phyloP scores from a whole-genome alignment of 306 rosid species.

The Acacia melanoxylon region DNA sequence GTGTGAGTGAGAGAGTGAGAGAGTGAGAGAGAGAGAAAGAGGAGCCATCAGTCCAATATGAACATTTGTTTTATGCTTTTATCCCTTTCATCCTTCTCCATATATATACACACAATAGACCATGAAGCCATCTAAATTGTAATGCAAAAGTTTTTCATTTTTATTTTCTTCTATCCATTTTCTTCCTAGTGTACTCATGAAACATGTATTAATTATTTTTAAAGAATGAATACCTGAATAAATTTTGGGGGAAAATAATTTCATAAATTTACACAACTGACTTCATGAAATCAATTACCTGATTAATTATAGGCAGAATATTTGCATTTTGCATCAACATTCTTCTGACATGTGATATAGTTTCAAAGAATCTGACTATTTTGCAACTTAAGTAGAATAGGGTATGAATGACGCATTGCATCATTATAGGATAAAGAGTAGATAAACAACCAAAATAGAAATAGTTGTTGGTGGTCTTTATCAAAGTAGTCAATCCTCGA shows the following conservation, averaged over 20 bases:
- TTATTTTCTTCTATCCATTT: background rate
- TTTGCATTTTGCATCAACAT: background rate
- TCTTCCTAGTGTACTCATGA: background rate
- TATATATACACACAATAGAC: background rate
- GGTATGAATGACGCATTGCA: background rate
- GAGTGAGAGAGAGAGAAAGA: background rate
- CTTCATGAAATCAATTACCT: background rate
- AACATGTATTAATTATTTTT: background rate
- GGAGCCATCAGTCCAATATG: background rate
- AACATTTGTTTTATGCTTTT: background rate
- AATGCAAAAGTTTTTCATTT: background rate
- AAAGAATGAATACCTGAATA: background rate
- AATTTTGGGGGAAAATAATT: background rate
- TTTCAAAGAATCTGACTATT: background rate
- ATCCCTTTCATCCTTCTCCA: background rate
- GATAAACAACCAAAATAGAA: background rate
- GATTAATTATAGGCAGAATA: background rate
- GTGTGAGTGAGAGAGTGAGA: background rate
- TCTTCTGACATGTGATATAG: background rate
- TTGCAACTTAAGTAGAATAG: background rate
- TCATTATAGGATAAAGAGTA: background rate
- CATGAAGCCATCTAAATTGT: background rate
- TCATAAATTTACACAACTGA: background rate
- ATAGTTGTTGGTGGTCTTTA: background rate
- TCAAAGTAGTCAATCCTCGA: too few species aligned